Evolutionary conservation across 768 basidiomycete genomes (phyloP).

Genomic region (Trametes meyenii): DNA sequence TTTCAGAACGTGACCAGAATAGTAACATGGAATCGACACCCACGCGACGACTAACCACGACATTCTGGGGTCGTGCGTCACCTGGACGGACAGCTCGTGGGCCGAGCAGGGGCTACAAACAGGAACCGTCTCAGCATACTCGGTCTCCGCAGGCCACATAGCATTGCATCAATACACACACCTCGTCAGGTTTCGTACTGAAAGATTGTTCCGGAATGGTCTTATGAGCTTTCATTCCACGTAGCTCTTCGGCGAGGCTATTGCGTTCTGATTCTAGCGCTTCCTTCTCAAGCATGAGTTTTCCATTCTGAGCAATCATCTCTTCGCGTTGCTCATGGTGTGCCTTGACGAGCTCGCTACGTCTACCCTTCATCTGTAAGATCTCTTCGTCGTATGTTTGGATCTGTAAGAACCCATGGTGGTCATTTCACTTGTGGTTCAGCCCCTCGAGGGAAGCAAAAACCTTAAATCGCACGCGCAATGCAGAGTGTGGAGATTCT

Average conservation of each 20-base stretch:
- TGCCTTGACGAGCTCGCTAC: background rate
- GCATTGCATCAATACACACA: too few species aligned
- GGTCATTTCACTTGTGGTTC: background rate
- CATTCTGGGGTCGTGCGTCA: too few species aligned
- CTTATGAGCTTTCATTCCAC: too few species aligned
- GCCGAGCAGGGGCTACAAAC: too few species aligned
- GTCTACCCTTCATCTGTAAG: background rate
- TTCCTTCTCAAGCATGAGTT: background rate
- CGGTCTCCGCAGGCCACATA: too few species aligned
- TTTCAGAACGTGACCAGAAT: too few species aligned
- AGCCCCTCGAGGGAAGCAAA: background rate
- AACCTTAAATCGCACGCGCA: background rate
- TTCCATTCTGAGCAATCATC: background rate
- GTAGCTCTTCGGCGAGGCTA: slow-evolving; percentile 27
- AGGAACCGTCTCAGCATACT: too few species aligned
- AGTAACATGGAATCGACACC: too few species aligned
- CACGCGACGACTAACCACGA: too few species aligned
- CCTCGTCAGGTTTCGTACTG: too few species aligned
- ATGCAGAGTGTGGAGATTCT: background rate
- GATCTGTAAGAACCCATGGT: background rate
- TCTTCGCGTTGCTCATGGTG: background rate
- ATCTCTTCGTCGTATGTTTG: background rate
- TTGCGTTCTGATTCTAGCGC: background rate
- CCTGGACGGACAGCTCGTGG: too few species aligned
- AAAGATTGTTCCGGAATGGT: too few species aligned